These are phyloP conservation scores for Salix caprea DNA, from an alignment of 345 rosid genomes.

Conservation along the genomic window DNA sequence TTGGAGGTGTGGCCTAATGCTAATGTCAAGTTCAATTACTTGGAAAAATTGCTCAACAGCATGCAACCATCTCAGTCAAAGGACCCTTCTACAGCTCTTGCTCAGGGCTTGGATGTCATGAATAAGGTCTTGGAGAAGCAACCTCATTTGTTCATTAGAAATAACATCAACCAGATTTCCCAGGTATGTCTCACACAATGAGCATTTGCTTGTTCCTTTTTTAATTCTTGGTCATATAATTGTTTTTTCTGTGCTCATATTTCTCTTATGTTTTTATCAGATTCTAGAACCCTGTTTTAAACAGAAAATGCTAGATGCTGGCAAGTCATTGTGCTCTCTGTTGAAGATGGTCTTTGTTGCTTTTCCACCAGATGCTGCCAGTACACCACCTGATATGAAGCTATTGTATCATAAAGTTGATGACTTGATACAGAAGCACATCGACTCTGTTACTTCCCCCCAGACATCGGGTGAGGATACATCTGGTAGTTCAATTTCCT, in stretches of 20 bases:
- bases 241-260: neutral
- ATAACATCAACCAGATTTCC: conserved; percentile 86
- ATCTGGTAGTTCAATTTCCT: conserved; percentile 67
- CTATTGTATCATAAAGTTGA: conserved; percentile 77
- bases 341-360: conserved; percentile 92
- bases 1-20: conserved; percentile 98
- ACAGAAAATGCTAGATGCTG: conserved; percentile 89
- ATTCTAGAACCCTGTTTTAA: conserved; percentile 98
- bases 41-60: conserved; percentile 81
- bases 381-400: conserved; percentile 70
- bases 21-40: conserved; percentile 92
- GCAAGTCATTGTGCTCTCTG: conserved; percentile 86
- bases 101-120: conserved; percentile 99
- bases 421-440: conserved; percentile 85
- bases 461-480: conserved; percentile 75
- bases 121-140: conserved; percentile 96
- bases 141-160: conserved; percentile 85
- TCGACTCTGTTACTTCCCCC: conserved; percentile 57
- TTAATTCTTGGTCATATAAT: neutral
- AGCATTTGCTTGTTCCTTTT: conserved; percentile 4
- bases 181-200: conserved; percentile 47
- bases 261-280: conserved; percentile 29
- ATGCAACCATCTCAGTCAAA: conserved; percentile 91
- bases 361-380: conserved; percentile 72
- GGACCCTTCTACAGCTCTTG: conserved; percentile 94